These are phyloP conservation scores for Rhizophora apiculata DNA, from an alignment of 345 rosid genomes.

Conservation along the genomic window DNA sequence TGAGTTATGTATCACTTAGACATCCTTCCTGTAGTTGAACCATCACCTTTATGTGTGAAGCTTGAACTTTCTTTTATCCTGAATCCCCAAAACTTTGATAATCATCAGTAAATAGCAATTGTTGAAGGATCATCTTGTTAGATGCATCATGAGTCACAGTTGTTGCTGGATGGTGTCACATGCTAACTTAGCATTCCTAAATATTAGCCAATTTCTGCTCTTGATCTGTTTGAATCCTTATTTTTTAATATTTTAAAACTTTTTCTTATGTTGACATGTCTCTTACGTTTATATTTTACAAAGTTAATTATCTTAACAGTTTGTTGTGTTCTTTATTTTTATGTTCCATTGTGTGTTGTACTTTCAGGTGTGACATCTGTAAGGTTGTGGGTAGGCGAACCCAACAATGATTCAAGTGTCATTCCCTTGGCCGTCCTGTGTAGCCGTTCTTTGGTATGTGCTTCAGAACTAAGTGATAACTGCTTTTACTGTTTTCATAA, in stretches of 20 bases:
- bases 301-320: not conserved
- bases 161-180: not conserved
- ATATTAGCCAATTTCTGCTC: not conserved
- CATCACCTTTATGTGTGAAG: too few relatives aligned
- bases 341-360: constrained; percentile 18
- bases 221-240: not conserved
- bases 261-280: too few relatives aligned
- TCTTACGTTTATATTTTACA: not conserved
- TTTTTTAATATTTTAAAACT: not conserved
- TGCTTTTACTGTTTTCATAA: constrained; percentile 2
- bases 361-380: constrained; percentile 50
- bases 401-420: constrained; percentile 33
- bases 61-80: too few relatives aligned
- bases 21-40: too few relatives aligned
- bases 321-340: constrained; percentile 5
- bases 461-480: constrained; percentile 4
- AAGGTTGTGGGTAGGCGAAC: constrained; percentile 73
- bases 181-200: not conserved
- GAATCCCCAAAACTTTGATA: too few relatives aligned
- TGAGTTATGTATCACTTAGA: too few relatives aligned
- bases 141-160: too few relatives aligned
- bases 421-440: constrained; percentile 70
- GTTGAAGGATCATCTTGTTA: too few relatives aligned
- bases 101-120: too few relatives aligned
- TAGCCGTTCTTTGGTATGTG: constrained; percentile 48